phyloP scores from a whole-genome alignment of 257 asterid species.

The Jacaranda mimosifolia region DNA sequence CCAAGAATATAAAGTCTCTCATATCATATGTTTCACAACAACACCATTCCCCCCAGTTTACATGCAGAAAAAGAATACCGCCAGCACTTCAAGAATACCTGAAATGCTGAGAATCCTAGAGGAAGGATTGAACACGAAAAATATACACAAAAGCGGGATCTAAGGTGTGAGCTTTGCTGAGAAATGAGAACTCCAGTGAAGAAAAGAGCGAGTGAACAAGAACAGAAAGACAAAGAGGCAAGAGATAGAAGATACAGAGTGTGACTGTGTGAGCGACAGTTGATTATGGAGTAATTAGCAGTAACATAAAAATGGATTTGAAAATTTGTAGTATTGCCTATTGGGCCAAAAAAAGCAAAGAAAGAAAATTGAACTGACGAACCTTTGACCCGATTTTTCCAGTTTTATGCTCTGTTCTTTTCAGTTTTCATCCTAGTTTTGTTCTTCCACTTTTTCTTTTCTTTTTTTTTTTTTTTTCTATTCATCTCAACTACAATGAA shows the following conservation, averaged over 20 bases:
- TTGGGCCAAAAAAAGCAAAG: background rate
- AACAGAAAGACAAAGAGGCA: slow-evolving; percentile 25
- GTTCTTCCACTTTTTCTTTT: too few relatives aligned
- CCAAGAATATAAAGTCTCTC: slow-evolving; percentile 27
- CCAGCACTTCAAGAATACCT: slow-evolving; percentile 31
- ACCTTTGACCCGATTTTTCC: slow-evolving; percentile 30
- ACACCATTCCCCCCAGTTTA: too few relatives aligned
- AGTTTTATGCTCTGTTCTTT: too few relatives aligned
- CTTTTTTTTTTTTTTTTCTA: too few relatives aligned
- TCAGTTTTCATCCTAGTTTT: too few relatives aligned
- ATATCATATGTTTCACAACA: slow-evolving; percentile 1
- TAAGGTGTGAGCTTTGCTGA: slow-evolving; percentile 55
- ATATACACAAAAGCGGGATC: slow-evolving; percentile 60
- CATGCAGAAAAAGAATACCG: slow-evolving; percentile 23
- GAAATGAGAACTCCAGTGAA: slow-evolving; percentile 37
- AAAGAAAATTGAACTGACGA: background rate
- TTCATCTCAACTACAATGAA: too few relatives aligned
- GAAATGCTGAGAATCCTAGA: slow-evolving; percentile 33
- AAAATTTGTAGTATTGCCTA: slow-evolving; percentile 12
- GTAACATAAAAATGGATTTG: slow-evolving; percentile 10
- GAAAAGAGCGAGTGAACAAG: slow-evolving; percentile 31
- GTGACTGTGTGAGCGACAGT: slow-evolving; percentile 26
- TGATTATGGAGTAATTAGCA: slow-evolving; percentile 30
- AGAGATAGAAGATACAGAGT: slow-evolving; percentile 31
- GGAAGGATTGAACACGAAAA: slow-evolving; percentile 7